Evolutionary conservation across 805 yeast genomes (phyloP), one percentile per base, ranked within the genome.

Genomic region (Priceomyces medius): DNA sequence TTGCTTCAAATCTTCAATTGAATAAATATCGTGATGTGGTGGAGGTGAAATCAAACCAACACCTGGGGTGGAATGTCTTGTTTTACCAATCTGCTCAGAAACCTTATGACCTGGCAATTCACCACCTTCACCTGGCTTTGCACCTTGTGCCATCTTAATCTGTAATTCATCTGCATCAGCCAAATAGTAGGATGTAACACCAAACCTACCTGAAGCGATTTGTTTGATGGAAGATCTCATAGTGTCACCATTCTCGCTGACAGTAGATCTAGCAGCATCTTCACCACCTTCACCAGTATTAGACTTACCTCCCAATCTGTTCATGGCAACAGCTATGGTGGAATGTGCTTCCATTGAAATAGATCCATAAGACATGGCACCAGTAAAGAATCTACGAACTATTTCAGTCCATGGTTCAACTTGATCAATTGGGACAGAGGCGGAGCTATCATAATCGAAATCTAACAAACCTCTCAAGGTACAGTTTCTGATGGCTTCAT

Each of bases 211-310:
- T 34, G 97, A 88, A 12, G 99, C 99, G 63, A 91, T 85, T 71
- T 91, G 99, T 72, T 91, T 91, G 63, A 91, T 91, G 19, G 98
- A 88, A n/a, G 98, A 90, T 66, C 98, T 81, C 96, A 91, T 93
- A 7, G 98, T 88, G 64, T 93, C 98, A 58, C 98, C 98, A 54
- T 87, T 87, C 38, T 79, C 83, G 46, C 79, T 77, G 16, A 84
- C 85, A 39, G 76, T 71, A 4, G 96, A 86, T 55, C 97, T 79
- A 59, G 90, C 96, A 37, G 93, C 80, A 60, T 91, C 98, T 68
- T 91, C 99, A 74, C 99, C 99, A 75, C 99, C 99, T 74, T 91
- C 99, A 73, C 99, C 99, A 47, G 98, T 90, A 66, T 91, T 91
- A 37, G 97, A 88, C 68, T 90, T 93, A 53, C 97, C 99, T 40